Evolutionary conservation across 306 rosid genomes (phyloP).

Genomic region (Malus asiatica): DNA sequence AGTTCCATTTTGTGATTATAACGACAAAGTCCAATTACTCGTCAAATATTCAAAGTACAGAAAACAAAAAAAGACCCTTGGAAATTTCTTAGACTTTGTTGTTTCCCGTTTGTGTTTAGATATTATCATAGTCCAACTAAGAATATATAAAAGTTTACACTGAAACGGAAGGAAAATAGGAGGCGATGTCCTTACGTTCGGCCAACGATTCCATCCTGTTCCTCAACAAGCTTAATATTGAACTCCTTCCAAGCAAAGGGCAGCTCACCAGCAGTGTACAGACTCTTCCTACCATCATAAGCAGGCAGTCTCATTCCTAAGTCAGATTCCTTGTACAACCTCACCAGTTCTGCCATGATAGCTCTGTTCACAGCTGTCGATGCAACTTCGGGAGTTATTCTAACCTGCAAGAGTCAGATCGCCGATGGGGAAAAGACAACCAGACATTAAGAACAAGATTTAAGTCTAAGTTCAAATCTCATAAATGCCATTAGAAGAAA

Average conservation of each 20-base stretch:
- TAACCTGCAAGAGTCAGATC: conserved; percentile 50
- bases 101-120: neutral
- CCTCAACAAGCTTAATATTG: conserved; percentile 65
- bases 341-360: conserved; percentile 88
- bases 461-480: conserved; percentile 24
- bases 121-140: neutral
- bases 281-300: conserved; percentile 90
- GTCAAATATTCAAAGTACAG: neutral
- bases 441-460: conserved; percentile 48
- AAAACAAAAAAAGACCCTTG: neutral
- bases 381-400: conserved; percentile 83
- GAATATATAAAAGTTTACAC: neutral
- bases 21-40: neutral
- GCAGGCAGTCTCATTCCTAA: conserved; percentile 93
- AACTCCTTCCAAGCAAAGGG: conserved; percentile 91
- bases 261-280: conserved; percentile 95
- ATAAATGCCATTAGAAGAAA: conserved; percentile 48
- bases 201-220: conserved; percentile 58
- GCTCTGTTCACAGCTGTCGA: conserved; percentile 82
- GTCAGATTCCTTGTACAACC: conserved; percentile 73
- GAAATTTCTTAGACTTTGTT: neutral
- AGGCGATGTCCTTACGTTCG: conserved; percentile 56
- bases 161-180: neutral
- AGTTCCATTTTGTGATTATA: neutral
- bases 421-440: conserved; percentile 29